Evolutionary conservation across 495 filamentous ascomycete genomes (phyloP), one percentile per base, ranked within the genome.

Genomic region (Choiromyces venosus): DNA sequence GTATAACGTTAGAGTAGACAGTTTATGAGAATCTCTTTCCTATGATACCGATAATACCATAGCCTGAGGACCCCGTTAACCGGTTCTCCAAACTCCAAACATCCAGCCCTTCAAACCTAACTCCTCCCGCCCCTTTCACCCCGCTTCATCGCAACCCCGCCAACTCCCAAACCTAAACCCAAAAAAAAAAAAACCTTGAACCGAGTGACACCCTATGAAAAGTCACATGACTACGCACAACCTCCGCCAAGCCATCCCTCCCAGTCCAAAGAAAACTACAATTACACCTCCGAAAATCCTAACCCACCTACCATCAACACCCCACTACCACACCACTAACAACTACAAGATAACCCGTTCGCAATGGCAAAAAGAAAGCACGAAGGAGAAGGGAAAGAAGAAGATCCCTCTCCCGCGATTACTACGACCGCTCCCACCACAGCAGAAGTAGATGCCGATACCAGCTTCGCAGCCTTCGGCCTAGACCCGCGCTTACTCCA

Each of bases 401-500:
- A 12, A 29, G 52, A 52, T 52, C 8, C 21, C 7, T 2, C 42
- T 2, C 42, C 42, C 19, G 42, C 18, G 42, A n/a, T 46, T 46
- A 46, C 42, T 46, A 46, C 42, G 19, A 44, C 42, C 18, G 9
- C 42, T 46, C 1, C 42, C 42, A 25, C 44, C 6, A 25, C 44
- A 8, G 7, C 44, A 25, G 44, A 52, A 44, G 38, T 66, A 37
- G 67, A 80, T 38, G 39, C 67, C 4, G 61, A 73, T 39, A 35
- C 56, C 19, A 82, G 85, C 9, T 91, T 92, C 75, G 81, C 83
- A 25, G 81, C 84, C 66, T 85, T 96, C 71, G 88, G 87, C 68
- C 88, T 99, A 67, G 95, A 99, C 81, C 83, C 92, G 6, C 88
- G 95, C 80, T 84, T 99, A 40, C 87, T 97, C 64, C 91, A 96